Conservation (phyloP, 2,329 filamentous ascomycete genomes). For the Verticillium isaacii region DNA sequence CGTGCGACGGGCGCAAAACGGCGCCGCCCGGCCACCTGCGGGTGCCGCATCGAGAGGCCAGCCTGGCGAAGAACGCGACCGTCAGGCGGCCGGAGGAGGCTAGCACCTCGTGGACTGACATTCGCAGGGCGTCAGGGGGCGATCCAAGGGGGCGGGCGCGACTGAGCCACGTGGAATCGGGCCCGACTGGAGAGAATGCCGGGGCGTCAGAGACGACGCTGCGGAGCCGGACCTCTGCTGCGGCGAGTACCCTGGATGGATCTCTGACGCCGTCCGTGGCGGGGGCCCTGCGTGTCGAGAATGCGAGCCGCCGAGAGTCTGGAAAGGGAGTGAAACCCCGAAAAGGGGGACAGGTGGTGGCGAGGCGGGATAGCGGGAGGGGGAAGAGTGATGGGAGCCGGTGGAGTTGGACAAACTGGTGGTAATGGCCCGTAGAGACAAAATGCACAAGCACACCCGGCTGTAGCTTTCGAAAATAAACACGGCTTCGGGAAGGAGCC, state of each 20-base stretch:
- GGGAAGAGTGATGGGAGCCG: not conserved
- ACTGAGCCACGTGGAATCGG: not conserved
- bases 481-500: no score
- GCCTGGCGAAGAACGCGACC: conserved; percentile 5
- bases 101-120: not conserved
- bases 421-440: not conserved
- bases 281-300: not conserved
- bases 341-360: not conserved
- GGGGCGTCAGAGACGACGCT: not conserved
- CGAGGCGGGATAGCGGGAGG: not conserved
- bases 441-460: no score
- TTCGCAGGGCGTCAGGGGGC: not conserved
- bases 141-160: not conserved
- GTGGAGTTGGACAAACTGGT: not conserved
- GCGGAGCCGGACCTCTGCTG: not conserved
- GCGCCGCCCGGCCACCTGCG: not conserved
- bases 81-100: conserved; percentile 1
- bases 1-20: not conserved
- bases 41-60: conserved; percentile 8
- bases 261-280: not conserved
- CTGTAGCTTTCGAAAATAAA: not conserved
- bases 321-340: not conserved
- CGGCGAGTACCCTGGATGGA: not conserved
- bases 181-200: not conserved
- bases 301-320: not conserved